These are phyloP conservation scores for Gossypium turneri DNA, from an alignment of 345 rosid species.

Conservation along the genomic window DNA sequence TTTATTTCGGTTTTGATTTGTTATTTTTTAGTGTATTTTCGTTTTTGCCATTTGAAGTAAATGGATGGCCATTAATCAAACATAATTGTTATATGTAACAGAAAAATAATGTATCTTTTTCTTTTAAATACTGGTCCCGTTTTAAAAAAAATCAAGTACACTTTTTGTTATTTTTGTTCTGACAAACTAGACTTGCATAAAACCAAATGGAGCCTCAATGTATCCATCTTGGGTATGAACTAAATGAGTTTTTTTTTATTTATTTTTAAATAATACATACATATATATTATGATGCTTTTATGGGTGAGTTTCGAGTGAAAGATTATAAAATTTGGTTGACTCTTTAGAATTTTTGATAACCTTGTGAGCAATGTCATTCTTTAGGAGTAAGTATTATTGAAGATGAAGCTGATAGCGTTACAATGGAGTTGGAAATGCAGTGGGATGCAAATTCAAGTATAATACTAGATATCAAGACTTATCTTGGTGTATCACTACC, in stretches of 20 bases:
- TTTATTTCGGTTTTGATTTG: not conserved
- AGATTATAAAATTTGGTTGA: not conserved
- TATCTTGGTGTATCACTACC: conserved; percentile 83
- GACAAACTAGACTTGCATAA: not conserved
- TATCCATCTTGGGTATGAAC: not conserved
- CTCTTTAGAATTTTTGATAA: not conserved
- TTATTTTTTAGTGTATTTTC: not conserved
- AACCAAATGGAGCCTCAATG: not conserved
- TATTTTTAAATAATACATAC: not conserved
- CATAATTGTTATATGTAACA: conserved; percentile 16
- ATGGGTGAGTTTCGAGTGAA: not conserved
- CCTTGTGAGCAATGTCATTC: not conserved
- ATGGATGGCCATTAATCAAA: not conserved
- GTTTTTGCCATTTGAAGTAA: not conserved
- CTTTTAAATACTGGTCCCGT: not conserved
- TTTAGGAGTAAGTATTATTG: conserved; percentile 73
- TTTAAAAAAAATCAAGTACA: not conserved
- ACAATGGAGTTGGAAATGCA: conserved; percentile 97
- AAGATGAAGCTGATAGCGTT: conserved; percentile 48
- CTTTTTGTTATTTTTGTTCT: not conserved
- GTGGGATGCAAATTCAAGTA: conserved; percentile 97
- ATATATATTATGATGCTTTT: not conserved
- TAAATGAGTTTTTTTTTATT: not conserved
- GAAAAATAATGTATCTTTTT: not conserved
- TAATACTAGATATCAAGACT: conserved; percentile 76